Evolutionary conservation across 805 yeast species (phyloP).

Genomic region (Candida nemodendra): DNA sequence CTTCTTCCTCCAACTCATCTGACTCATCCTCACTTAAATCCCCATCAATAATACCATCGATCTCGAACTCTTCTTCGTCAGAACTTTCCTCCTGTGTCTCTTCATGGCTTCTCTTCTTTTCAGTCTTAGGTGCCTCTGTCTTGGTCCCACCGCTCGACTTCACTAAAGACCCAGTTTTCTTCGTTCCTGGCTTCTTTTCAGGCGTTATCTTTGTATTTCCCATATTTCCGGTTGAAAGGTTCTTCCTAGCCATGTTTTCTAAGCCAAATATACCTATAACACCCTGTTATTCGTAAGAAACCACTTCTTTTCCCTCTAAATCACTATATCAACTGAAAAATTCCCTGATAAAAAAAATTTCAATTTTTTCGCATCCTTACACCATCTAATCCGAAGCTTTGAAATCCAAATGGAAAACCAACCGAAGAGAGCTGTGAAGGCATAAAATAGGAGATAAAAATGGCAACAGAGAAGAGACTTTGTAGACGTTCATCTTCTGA

Average conservation of each 20-base stretch:
- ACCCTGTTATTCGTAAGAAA: too few species aligned
- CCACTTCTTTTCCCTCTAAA: too few species aligned
- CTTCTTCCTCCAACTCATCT: constrained; percentile 21
- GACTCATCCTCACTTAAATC: constrained; percentile 39
- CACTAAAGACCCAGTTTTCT: neutral
- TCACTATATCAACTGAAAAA: too few species aligned
- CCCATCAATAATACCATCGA: constrained; percentile 41
- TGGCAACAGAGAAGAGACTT: too few species aligned
- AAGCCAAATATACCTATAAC: too few species aligned
- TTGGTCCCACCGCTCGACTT: neutral
- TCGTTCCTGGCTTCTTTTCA: neutral
- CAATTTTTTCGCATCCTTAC: neutral
- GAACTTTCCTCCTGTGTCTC: constrained; percentile 19
- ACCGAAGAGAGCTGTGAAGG: constrained; percentile 1
- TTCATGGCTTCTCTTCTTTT: constrained; percentile 13
- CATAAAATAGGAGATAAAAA: neutral
- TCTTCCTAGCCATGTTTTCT: too few species aligned
- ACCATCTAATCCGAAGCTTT: too few species aligned
- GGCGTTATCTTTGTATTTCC: too few species aligned
- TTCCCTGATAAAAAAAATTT: too few species aligned
- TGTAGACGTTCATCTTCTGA: too few species aligned
- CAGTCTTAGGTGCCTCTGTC: constrained; percentile 4
- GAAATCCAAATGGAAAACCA: too few species aligned
- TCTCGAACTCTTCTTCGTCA: constrained; percentile 25
- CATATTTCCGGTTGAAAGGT: too few species aligned